Base-by-base conservation (phyloP, 345 rosid species). In the Carallia pectinifolia region DNA sequence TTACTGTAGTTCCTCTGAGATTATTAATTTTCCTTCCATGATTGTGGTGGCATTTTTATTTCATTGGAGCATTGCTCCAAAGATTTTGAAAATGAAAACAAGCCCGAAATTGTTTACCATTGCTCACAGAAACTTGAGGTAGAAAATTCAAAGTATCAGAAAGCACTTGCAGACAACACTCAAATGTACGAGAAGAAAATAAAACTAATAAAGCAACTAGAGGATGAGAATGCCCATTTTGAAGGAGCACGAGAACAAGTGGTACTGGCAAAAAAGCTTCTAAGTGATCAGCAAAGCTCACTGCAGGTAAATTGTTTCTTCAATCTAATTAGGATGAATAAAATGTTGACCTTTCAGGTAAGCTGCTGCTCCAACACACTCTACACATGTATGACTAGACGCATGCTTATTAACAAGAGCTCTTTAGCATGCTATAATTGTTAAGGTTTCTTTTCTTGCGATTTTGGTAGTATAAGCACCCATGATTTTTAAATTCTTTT, bases 141-240 rank as follows among this genome's bases (percentile, higher is more conserved):
- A 59, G 84, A 84, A 68, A 77, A 78, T 72, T 82, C 85, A 56
- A 80, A 74, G 31, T 83, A 83, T 81, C 90, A 86, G 80, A 89
- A 84, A 82, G 85, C 90, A 64, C 87, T 90, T 61, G 85, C 81
- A 3, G 96, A 89, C 71, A 85, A 88, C 73, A 85, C 87, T 52
- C 74, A 83, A 74, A 79, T 74, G 47, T 90, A 86, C 67, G 97
- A 93, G 85, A 80, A 87, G 79, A 85, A 84, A 80, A 69, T 78
- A 53, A 85, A 88, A 68, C 86, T 89, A 48, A 81, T 70, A 53
- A 83, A 82, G 84, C 83, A 87, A 77, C 65, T 88, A 65, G 88
- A 82, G 71, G 84, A 88, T n/a, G 75, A 82, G 69, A 80, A 80
- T 76, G 74, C 81, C 44, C 71, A 71, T 74, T 83, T 71, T 75